Evolutionary conservation across 1,284 basidiomycete genomes (phyloP).

Genomic region (Afroboletus lepidellus): DNA sequence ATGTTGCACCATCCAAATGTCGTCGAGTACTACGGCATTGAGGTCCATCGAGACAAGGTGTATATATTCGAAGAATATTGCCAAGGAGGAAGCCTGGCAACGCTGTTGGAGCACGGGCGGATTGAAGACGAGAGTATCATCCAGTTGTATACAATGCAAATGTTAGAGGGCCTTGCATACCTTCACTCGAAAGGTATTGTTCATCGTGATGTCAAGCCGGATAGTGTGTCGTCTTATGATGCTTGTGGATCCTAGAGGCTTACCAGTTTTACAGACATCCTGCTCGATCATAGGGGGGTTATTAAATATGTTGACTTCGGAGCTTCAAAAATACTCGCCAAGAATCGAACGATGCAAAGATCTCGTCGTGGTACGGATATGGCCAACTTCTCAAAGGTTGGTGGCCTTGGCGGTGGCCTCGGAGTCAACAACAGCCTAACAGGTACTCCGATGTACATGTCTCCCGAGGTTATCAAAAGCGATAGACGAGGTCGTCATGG

Average conservation of each 20-base stretch:
- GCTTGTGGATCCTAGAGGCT: constrained; percentile 10
- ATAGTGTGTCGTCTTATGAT: constrained; percentile 67
- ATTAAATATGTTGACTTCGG: constrained; percentile 99
- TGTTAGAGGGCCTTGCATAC: constrained; percentile 93
- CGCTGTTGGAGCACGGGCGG: constrained; percentile 88
- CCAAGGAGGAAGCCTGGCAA: constrained; percentile 91
- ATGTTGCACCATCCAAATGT: constrained; percentile 98
- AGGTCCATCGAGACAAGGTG: constrained; percentile 98
- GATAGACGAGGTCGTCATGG: constrained; percentile 84
- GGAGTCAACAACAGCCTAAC: constrained; percentile 79
- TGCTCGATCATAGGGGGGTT: constrained; percentile 90
- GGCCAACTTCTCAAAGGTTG: constrained; percentile 28
- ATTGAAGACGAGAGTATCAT: constrained; percentile 98
- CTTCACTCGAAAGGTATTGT: constrained; percentile 92
- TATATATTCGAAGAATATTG: constrained; percentile 99
- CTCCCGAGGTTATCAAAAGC: constrained; percentile 97
- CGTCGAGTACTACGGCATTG: constrained; percentile 99
- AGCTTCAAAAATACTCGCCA: constrained; percentile 95
- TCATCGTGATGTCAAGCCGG: constrained; percentile 98
- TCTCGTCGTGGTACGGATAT: constrained; percentile 54
- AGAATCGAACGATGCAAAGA: constrained; percentile 86
- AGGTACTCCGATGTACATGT: constrained; percentile 99
- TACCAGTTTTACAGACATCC: constrained; percentile 66
- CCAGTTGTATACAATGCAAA: constrained; percentile 95
- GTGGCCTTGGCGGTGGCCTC: constrained; percentile 39